Evolutionary conservation across 202 grass and related monocot species (phyloP), one percentile per base, ranked within the genome.

Genomic region (Alloteropsis angusta): DNA sequence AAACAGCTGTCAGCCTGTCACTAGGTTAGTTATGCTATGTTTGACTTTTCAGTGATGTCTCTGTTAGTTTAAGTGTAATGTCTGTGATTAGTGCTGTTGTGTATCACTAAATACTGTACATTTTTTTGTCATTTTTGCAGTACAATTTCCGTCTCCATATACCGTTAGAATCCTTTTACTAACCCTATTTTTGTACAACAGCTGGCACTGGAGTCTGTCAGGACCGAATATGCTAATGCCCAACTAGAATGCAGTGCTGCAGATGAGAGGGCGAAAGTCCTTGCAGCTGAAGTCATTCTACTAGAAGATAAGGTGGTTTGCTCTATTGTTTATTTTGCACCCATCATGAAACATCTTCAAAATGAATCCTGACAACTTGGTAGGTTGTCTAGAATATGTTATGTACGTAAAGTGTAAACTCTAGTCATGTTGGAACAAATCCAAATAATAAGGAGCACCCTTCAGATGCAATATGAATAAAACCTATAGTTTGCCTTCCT

Each of bases 261-360:
- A 74, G 96, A 99, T 65, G 96, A 99, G 86, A 99, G 96, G 85
- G 96, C 90, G 4, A 93, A 89, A 81, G 74, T 99, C 81, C 92
- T 99, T 71, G 96, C 96, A 45, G 91, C 96, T 74, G 96, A 99
- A 93, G 90, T 99, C 60, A 99, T 99, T 88, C 88, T 84, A 81
- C 88, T 96, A 81, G 96, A 99, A 91, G 96, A 99, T 80, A 99
- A 96, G 96, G 96, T 99, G 77, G 43, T 84, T 83, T 78, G 26
- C 30, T 70, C 72, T 88, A 37, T 74, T 62, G 23, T 25, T 65
- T 85, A 73, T 50, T 60, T 55, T 62, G 54, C 82, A 42, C 15
- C 3, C 14, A 48, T 75, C 57, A 71, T 37, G 28, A 71, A 83
- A 42, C 53, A 21, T 57, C 6, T 78, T 85, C 34, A 62, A 88